Base-by-base conservation (phyloP, 192 early-diverging fungal species). In the Umbelopsis sp. region DNA sequence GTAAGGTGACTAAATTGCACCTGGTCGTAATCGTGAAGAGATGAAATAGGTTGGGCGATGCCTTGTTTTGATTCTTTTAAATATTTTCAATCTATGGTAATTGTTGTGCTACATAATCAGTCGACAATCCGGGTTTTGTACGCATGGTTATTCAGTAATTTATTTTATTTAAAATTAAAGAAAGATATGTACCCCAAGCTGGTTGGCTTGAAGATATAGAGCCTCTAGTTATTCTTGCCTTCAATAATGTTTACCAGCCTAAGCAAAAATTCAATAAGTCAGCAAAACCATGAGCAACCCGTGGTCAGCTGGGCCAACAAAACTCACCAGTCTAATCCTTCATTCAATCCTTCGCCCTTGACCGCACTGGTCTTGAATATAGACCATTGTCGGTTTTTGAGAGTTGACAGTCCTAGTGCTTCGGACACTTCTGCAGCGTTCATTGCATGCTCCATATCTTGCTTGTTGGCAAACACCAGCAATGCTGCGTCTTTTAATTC, bases 381-480 rank as follows among this genome's bases (percentile, higher is more conserved):
- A 46, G 90, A 88, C 95, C 97, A 99, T 74, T 93, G 92, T 61
- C 97, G 77, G 75, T 91, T 94, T 81, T 93, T 93, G 71, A 98
- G 75, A 27, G 86, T 85, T 15, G 89, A 90, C 78, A 99, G 78
- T 7, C 94, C 93, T 35, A 99, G 81, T 5, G 85, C 82, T 61
- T 98, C 92, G 12, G 93, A 90, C 5, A 99, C 91, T 81, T 98
- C 93, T 8, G 94, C 91, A 21, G 90, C 86, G 30, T 89, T 86
- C 91, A 98, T 92, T 22, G 97, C 96, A 20, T 94, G 93, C 50
- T 86, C 88, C 90, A 97, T 93, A 79, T 99, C 97, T 84, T 99
- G 97, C 82, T 99, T 99, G 74, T 99, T 99, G 47, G 97, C 97
- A 83, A 98, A 89, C 55, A 99, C 95, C 55, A 99, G 79, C 74